Evolutionary conservation across 2,329 filamentous ascomycete species (phyloP).

Genomic region (Apiospora malaysiana): DNA sequence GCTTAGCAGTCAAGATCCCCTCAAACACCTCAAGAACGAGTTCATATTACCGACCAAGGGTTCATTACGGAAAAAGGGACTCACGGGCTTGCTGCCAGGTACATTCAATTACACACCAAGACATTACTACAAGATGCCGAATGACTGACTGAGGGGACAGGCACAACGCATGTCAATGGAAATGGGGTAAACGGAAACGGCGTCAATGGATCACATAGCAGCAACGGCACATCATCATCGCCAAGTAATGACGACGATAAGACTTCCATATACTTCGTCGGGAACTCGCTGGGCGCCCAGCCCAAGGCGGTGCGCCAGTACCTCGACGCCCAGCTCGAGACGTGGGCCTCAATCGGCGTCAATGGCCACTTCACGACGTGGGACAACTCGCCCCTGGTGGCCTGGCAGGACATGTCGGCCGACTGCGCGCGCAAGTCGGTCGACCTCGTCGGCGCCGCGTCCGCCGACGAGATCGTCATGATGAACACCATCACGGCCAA

Average conservation of each 20-base stretch:
- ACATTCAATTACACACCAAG: conserved; percentile 25
- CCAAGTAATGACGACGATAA: conserved; percentile 40
- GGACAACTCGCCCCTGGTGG: conserved; percentile 68
- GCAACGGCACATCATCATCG: conserved; percentile 1
- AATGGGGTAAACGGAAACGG: conserved; percentile 34
- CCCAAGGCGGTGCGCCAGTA: conserved; percentile 84
- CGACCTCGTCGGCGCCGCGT: conserved; percentile 74
- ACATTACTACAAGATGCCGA: neutral
- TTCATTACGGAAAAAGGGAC: conserved; percentile 69
- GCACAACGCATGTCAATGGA: conserved; percentile 29
- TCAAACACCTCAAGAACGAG: conserved; percentile 67
- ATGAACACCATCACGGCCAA: conserved; percentile 90
- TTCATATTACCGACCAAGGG: conserved; percentile 79
- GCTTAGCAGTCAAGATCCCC: conserved; percentile 66
- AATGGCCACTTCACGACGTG: conserved; percentile 80
- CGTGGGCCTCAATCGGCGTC: conserved; percentile 85
- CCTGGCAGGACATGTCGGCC: conserved; percentile 82
- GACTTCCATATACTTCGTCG: conserved; percentile 79
- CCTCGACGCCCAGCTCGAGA: conserved; percentile 80
- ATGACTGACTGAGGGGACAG: neutral
- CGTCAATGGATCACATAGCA: conserved; percentile 30
- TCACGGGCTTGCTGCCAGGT: conserved; percentile 54
- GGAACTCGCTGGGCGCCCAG: conserved; percentile 88
- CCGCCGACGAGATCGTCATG: conserved; percentile 80
- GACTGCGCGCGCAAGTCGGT: conserved; percentile 73